Evolutionary conservation across 2,329 filamentous ascomycete species (phyloP).

Genomic region (Ciborinia camelliae): DNA sequence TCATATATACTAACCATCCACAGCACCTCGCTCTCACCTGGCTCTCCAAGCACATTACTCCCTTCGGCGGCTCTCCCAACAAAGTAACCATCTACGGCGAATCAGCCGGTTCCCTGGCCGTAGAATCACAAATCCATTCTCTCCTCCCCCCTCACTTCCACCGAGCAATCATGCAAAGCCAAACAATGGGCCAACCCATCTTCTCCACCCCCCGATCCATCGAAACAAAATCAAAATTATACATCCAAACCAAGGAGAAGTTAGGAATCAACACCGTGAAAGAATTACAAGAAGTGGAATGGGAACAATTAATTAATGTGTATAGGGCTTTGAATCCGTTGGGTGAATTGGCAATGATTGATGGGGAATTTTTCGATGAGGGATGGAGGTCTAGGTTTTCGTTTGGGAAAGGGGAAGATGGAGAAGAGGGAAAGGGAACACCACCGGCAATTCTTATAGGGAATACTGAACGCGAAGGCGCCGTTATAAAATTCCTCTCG

Average conservation of each 20-base stretch:
- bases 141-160: conserved; percentile 5
- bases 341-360: not conserved
- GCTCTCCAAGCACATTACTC: conserved; percentile 53
- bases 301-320: not conserved
- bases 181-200: conserved; percentile 12
- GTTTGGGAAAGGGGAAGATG: not conserved
- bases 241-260: conserved; percentile 1
- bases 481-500: not conserved
- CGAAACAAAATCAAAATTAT: conserved; percentile 4
- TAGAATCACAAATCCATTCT: conserved; percentile 19
- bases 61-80: conserved; percentile 53
- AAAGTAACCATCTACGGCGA: conserved; percentile 56
- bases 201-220: conserved; percentile 12
- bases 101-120: conserved; percentile 46
- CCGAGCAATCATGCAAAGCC: conserved; percentile 22
- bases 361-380: not conserved
- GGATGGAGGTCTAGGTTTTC: not conserved
- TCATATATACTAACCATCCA: not conserved
- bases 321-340: not conserved
- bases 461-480: not conserved
- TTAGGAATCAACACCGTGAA: conserved; percentile 5
- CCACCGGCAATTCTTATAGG: not conserved
- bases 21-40: conserved; percentile 54
- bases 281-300: conserved; percentile 4
- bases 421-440: too few relatives aligned